Evolutionary conservation across 148 eudicot genomes (phyloP), one percentile per base, ranked within the genome.

Genomic region (Vaccinium darrowii): DNA sequence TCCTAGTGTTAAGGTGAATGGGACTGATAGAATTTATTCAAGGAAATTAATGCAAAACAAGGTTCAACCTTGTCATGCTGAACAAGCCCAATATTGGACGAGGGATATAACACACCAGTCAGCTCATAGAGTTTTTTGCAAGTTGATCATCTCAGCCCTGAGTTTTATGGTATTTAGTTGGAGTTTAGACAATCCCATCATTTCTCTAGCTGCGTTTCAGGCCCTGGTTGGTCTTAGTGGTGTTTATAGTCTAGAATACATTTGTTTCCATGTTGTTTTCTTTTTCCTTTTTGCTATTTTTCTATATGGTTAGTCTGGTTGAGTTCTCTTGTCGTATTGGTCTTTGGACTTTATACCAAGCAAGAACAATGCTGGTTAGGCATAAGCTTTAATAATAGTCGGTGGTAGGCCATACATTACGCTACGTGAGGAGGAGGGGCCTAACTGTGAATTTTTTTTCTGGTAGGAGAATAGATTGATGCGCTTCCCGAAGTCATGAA

Each of bases 401-500:
- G 53, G 25, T 67, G 39, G 36, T 33, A 15, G 43, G 49, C 78
- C 51, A 8, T 15, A 39, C 51, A 43, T 36, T 39, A 18, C 51
- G 51, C 11, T 67, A 9, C 30, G 3, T 3, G 15, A 23, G 10
- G 33, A 30, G 16, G 21, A 33, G 15, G n/a, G 36, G 21, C 49
- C 76, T 47, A 8, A 76, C 27, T 49, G 53, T 76, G 27, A 13
- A 49, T 27, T 76, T 47, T 76, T 47, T 30, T 63, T 11, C 11
- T 0, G 49, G 43, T 72, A 76, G 53, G n/a, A 76, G 54, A 76
- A 9, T 19, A 76, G 4, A 8, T 49, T 76, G 50, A 49, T 18
- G 11, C 4, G 7, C 36, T 18, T 36, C 49, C 47, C 75, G 53
- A 21, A 89, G 92, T 95, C 93, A 90, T 82, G 89, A 92, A 65